These are phyloP conservation scores for Trifolium subterraneum DNA, from an alignment of 306 rosid genomes.

Conservation along the genomic window DNA sequence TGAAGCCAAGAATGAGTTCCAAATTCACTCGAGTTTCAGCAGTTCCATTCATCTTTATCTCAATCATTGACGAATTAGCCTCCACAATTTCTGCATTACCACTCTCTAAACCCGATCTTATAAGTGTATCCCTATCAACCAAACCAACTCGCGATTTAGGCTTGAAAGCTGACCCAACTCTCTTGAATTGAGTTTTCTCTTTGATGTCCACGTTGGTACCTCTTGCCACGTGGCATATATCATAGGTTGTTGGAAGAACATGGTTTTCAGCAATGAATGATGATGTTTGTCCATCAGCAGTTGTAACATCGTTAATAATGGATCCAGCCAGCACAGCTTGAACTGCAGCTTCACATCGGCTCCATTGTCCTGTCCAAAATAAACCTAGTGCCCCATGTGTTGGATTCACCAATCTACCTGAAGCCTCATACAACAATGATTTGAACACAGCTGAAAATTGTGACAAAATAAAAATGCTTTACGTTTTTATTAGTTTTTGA, in stretches of 20 bases:
- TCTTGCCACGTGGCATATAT: conserved; percentile 55
- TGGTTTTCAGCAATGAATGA: background rate
- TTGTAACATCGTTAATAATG: conserved; percentile 25
- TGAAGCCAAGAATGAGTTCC: conserved; percentile 51
- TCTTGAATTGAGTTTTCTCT: conserved; percentile 48
- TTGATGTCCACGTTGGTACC: conserved; percentile 3
- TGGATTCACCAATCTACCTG: conserved; percentile 75
- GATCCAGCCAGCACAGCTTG: conserved; percentile 57
- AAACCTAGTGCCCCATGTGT: conserved; percentile 69
- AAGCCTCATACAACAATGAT: conserved; percentile 69
- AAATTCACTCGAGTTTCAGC: conserved; percentile 30
- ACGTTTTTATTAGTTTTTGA: too few species aligned
- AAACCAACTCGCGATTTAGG: conserved; percentile 26
- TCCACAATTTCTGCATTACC: conserved; percentile 35
- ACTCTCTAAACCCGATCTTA: conserved; percentile 22
- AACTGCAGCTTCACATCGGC: conserved; percentile 66
- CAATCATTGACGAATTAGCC: conserved; percentile 25
- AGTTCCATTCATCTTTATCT: background rate
- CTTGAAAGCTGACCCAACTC: conserved; percentile 6
- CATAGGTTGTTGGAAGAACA: conserved; percentile 23
- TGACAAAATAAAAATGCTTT: background rate
- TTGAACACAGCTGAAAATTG: conserved; percentile 56
- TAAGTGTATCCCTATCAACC: background rate
- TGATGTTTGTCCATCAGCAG: background rate
- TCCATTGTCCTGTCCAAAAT: conserved; percentile 58